Evolutionary conservation across 768 basidiomycete genomes (phyloP), one percentile per base, ranked within the genome.

Genomic region (Rhizopogon salebrosus): DNA sequence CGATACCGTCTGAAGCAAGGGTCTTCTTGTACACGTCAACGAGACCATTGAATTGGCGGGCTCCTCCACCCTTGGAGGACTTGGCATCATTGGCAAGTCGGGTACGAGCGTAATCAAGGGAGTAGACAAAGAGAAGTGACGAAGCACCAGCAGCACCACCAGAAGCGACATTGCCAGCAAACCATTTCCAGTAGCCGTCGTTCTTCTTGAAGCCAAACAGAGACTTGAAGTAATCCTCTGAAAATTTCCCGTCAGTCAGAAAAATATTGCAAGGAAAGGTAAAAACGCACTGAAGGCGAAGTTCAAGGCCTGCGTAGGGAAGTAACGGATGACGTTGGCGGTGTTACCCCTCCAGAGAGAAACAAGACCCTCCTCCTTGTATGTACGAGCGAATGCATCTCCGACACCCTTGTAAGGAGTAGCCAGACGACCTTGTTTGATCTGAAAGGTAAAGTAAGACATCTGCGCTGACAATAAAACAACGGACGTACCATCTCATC

Each of bases 271-370:
- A 34, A 0, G 37, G 14, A 1, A 1, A 22, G 22, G 22, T 11
- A 18, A 54, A 45, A 38, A 84, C 93, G 63, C 63, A 97, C 91
- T 98, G 89, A 98, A 98, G 71, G 95, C 95, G 67, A 99, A 98
- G 90, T 99, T 99, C 64, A 98, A 77, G 37, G 97, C 97, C 74
- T 99, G 95, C 53, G 97, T 99, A 49, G 97, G 97, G 93, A 99
- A 99, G 89, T 99, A 99, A 72, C 97, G 95, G 79, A 99, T 97
- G 76, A 99, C 97, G 78, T 99, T 99, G 83, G 97, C 95, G 54
- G 95, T 98, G 86, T 99, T 99, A 74, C 97, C 97, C 78, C 97
- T 80, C 97, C 97, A 98, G 67, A 99, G 79, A 20, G 97, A 89
- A 57, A 93, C 80, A 49, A 97, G 76, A 72, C 97, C 97, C 80